phyloP scores from a whole-genome alignment of 2,329 filamentous ascomycete species.

The Cercospora nicotianae region DNA sequence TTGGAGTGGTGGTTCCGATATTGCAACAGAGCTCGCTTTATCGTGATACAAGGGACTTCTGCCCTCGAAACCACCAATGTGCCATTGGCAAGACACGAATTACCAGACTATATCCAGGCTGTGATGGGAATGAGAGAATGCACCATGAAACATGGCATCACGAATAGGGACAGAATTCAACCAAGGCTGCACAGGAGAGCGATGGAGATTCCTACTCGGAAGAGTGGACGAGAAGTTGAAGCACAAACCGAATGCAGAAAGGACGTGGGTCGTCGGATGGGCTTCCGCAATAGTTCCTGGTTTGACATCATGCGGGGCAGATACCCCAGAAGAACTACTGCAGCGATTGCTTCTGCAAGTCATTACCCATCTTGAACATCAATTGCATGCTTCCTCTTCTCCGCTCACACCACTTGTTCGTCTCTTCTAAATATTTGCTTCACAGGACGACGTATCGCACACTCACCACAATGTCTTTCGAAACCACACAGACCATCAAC shows the following conservation, averaged over 20 bases:
- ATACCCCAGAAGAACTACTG: conserved; percentile 4
- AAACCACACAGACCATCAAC: conserved; percentile 83
- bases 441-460: neutral
- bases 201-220: neutral
- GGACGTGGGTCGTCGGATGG: neutral
- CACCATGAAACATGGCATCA: neutral
- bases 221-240: neutral
- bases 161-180: neutral
- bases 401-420: neutral
- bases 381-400: neutral
- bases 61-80: neutral
- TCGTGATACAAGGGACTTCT: neutral
- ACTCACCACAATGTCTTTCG: conserved; percentile 69
- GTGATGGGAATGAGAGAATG: neutral
- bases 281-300: conserved; percentile 2
- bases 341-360: neutral
- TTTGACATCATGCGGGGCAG: conserved; percentile 7
- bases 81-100: neutral
- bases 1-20: neutral
- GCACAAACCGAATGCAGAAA: neutral
- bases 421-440: neutral
- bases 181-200: neutral
- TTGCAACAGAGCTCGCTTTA: neutral
- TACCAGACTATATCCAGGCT: neutral
- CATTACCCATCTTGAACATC: neutral